Base-by-base conservation (phyloP, 2,329 filamentous ascomycete genomes). In the Aspergillus sp. region DNA sequence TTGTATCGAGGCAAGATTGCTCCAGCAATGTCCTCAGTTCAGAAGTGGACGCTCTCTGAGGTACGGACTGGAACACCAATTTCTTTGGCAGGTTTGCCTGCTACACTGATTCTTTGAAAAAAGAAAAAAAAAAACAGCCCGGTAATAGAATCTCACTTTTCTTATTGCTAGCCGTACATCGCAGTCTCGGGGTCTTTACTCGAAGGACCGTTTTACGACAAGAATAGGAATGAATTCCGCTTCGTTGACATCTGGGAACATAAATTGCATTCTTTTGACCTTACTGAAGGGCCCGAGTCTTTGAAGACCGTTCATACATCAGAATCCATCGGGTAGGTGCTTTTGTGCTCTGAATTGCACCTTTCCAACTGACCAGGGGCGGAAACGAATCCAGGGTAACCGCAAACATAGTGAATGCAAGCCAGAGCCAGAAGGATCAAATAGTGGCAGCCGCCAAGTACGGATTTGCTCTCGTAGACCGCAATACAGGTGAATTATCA, bases 361-460 rank as follows among this genome's bases (percentile, higher is more conserved):
- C 41, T 47, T 45, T 48, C 42, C 54, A 55, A 51, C 24, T 20
- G 26, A n/a, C n/a, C 17, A 15, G 57, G 41, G 79, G 83, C 70
- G 77, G 78, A 61, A 78, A 79, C 24, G 75, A 36, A 48, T 57
- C 22, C 55, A 84, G 83, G 22, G 87, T 91, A 45, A 96, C 93
- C 41, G 89, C 89, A 53, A 89, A 96, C 73, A 90, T 96, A 55
- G 81, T 85, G 59, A 80, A 81, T 63, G 83, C 85, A 62, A 85
- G 64, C 20, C 64, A 67, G 55, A 48, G 57, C 51, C 64, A 70
- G 51, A 65, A 88, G 59, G 78, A 89, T 49, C 85, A 87, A 68
- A 88, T 96, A 71, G 78, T 91, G 56, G 83, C 93, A 64, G 92
- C 87, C 44, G 85, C 89, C 70, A 96, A 96, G 78, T 83, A 88